Evolutionary conservation across 2,329 filamentous ascomycete genomes (phyloP).

Genomic region (Endoconidiophora laricicola): DNA sequence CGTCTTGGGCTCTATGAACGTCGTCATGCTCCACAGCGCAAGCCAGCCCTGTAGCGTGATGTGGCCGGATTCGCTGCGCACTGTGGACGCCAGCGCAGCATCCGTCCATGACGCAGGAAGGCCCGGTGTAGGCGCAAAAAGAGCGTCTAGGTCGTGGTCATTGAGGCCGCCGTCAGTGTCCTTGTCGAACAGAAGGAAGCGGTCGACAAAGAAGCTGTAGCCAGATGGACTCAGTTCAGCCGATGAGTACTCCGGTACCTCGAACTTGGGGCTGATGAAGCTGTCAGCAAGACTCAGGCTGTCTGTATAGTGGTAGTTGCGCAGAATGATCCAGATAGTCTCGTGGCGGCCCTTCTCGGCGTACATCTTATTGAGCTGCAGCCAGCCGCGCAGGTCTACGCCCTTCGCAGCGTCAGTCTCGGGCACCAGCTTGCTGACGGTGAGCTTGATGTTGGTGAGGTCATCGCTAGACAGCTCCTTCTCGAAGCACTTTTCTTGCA

Average conservation of each 20-base stretch:
- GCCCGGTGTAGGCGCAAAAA: conserved; percentile 88
- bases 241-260: conserved; percentile 81
- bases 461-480: conserved; percentile 70
- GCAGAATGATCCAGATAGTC: conserved; percentile 92
- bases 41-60: conserved; percentile 96
- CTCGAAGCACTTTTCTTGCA: conserved; percentile 83
- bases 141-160: conserved; percentile 62
- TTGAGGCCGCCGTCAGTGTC: conserved; percentile 94
- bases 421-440: conserved; percentile 54
- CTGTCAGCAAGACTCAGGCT: conserved; percentile 80
- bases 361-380: conserved; percentile 87
- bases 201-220: conserved; percentile 93
- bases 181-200: conserved; percentile 89
- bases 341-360: conserved; percentile 95
- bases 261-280: conserved; percentile 85
- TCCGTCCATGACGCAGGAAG: conserved; percentile 76
- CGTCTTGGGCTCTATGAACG: conserved; percentile 86
- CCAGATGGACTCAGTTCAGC: conserved; percentile 87
- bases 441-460: conserved; percentile 76
- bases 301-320: conserved; percentile 92
- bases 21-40: conserved; percentile 99
- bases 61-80: conserved; percentile 85
- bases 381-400: conserved; percentile 67
- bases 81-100: conserved; percentile 78
- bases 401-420: conserved; percentile 48